Evolutionary conservation across 1,284 basidiomycete genomes (phyloP).

Genomic region (Ustilago crameri): DNA sequence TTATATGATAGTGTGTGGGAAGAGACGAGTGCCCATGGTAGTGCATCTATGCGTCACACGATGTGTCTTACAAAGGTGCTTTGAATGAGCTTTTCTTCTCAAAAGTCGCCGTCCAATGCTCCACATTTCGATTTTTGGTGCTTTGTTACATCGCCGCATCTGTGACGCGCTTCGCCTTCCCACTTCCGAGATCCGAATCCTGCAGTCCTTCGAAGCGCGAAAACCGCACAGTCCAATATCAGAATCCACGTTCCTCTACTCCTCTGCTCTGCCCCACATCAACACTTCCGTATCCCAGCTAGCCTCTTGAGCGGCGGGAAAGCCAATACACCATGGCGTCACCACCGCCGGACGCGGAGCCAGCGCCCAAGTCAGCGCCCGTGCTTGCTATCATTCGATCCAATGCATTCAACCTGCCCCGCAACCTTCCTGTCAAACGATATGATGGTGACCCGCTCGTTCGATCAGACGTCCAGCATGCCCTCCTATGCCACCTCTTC

Average conservation of each 20-base stretch:
- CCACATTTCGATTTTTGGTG: conserved; percentile 23
- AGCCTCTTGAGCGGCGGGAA: not conserved
- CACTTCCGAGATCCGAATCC: conserved; percentile 17
- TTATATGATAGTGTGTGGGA: conserved; percentile 1
- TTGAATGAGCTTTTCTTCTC: conserved; percentile 18
- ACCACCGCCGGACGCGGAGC: conserved; percentile 15
- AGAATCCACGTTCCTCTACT: not conserved
- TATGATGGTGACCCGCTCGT: conserved; percentile 64
- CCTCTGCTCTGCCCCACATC: not conserved
- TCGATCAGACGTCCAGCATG: conserved; percentile 79
- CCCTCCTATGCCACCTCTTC: conserved; percentile 83
- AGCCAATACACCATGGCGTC: conserved; percentile 16
- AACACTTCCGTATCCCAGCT: not conserved
- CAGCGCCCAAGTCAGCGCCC: conserved; percentile 17
- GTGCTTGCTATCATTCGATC: conserved; percentile 30
- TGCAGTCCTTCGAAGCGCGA: conserved; percentile 16
- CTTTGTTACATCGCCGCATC: conserved; percentile 11
- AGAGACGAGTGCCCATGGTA: not conserved
- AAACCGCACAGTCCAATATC: conserved; percentile 5
- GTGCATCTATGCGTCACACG: conserved; percentile 9
- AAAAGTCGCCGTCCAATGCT: conserved; percentile 24
- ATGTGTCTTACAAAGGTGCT: conserved; percentile 1
- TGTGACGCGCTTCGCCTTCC: not conserved
- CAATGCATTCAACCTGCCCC: conserved; percentile 46
- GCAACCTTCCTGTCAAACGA: conserved; percentile 66